Conservation (phyloP, 176 grass and related monocot species). For the Oropetium thomaeum region DNA sequence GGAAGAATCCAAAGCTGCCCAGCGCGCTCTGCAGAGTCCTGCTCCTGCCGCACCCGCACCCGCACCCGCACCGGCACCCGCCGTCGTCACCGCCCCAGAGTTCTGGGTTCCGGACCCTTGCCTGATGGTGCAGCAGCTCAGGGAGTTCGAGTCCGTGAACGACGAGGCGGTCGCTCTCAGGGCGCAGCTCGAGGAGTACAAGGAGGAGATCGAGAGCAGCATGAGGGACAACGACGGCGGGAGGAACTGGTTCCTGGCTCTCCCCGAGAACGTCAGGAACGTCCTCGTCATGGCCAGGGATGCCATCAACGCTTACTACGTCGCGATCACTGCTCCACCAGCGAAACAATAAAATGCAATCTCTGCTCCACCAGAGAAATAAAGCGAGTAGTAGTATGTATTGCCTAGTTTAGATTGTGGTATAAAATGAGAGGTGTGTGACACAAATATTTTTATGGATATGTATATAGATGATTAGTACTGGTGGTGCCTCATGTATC, state of each 20-base stretch:
- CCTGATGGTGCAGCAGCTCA: conserved; percentile 28
- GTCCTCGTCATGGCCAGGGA: conserved; percentile 11
- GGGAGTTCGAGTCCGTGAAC: conserved; percentile 5
- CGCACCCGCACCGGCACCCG: no score
- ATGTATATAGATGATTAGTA: not conserved
- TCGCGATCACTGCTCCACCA: not conserved
- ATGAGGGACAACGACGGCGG: not conserved
- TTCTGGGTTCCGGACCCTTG: not conserved
- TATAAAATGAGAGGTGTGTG: not conserved
- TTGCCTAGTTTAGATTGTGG: no score
- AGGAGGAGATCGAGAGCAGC: conserved; percentile 6
- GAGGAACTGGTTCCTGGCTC: not conserved
- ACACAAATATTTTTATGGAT: not conserved
- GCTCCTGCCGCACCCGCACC: not conserved
- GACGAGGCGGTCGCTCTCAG: conserved; percentile 16
- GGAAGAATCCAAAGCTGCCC: not conserved
- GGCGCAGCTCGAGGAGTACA: conserved; percentile 26
- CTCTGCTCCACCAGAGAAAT: no score
- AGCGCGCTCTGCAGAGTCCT: not conserved
- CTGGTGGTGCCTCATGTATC: not conserved
- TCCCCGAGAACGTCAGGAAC: conserved; percentile 10
- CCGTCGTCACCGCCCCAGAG: not conserved
- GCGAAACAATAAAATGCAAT: not conserved
- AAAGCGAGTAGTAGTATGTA: no score
- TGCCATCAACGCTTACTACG: not conserved